Evolutionary conservation across 495 filamentous ascomycete genomes (phyloP).

Genomic region (Xylaria scruposa): DNA sequence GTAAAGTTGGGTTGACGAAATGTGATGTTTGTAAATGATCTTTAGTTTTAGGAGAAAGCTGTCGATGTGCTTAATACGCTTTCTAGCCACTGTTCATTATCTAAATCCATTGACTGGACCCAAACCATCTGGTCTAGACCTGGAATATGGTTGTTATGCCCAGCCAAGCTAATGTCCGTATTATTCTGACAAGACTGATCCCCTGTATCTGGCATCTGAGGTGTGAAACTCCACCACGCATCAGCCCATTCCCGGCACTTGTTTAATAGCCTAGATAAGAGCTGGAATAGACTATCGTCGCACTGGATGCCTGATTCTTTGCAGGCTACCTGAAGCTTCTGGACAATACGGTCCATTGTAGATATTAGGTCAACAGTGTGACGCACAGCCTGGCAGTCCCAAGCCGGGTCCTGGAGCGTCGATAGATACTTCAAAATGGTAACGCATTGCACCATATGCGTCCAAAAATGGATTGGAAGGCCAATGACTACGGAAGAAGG

Average conservation of each 20-base stretch:
- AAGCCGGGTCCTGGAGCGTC: slow-evolving; percentile 47
- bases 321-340: not conserved
- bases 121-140: slow-evolving; percentile 12
- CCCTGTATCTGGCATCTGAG: not conserved
- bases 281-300: slow-evolving; percentile 42
- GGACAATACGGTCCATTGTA: slow-evolving; percentile 39
- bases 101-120: slow-evolving; percentile 14
- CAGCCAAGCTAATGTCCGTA: not conserved
- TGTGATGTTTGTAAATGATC: not conserved
- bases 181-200: not conserved
- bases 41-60: not conserved
- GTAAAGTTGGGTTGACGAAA: not conserved
- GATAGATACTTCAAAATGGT: slow-evolving; percentile 50
- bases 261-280: slow-evolving; percentile 38
- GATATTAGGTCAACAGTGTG: slow-evolving; percentile 42
- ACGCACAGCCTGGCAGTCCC: slow-evolving; percentile 48
- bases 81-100: slow-evolving; percentile 10
- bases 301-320: slow-evolving; percentile 26
- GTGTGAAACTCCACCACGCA: not conserved
- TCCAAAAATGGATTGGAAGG: slow-evolving; percentile 47
- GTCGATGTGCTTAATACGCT: not conserved
- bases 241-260: slow-evolving; percentile 38
- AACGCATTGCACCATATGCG: slow-evolving; percentile 45
- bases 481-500: slow-evolving; percentile 34
- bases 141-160: not conserved